Evolutionary conservation across 768 basidiomycete species (phyloP).

Genomic region (Naganishia onofrii): DNA sequence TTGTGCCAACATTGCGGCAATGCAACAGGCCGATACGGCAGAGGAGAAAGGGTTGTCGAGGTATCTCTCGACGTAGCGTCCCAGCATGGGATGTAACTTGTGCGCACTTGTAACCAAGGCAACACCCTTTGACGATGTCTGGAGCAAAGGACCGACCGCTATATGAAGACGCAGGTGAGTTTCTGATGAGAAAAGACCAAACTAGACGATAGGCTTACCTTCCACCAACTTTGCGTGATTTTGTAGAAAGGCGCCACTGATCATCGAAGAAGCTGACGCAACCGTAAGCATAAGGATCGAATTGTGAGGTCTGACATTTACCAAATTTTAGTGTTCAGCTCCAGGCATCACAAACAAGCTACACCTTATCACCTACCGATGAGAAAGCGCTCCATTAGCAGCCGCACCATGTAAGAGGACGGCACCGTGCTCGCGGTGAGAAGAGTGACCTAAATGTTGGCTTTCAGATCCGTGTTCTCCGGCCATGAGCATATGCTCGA

Average conservation of each 20-base stretch:
- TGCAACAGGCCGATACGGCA: slow-evolving; percentile 62
- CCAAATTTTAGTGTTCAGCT: neutral
- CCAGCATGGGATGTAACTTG: slow-evolving; percentile 4
- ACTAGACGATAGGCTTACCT: slow-evolving; percentile 37
- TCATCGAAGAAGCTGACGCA: slow-evolving; percentile 39
- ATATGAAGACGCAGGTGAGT: neutral
- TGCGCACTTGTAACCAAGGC: slow-evolving; percentile 23
- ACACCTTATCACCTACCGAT: neutral
- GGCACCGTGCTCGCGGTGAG: slow-evolving; percentile 46
- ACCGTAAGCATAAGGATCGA: slow-evolving; percentile 33
- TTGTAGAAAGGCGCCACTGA: slow-evolving; percentile 46
- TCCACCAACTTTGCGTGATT: slow-evolving; percentile 54
- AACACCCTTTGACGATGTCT: slow-evolving; percentile 31
- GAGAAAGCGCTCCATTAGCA: neutral
- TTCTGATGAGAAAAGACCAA: neutral
- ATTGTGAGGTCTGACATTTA: neutral
- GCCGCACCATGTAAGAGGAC: neutral
- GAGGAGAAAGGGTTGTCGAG: slow-evolving; percentile 73
- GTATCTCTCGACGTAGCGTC: slow-evolving; percentile 41
- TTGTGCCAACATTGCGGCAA: slow-evolving; percentile 60
- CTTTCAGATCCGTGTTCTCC: slow-evolving; percentile 55
- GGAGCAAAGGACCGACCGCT: slow-evolving; percentile 49
- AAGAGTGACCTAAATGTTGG: slow-evolving; percentile 60
- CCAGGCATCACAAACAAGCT: neutral
- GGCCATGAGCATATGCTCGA: slow-evolving; percentile 78